Conservation (phyloP, 345 rosid genomes). For the Salix caprea region DNA sequence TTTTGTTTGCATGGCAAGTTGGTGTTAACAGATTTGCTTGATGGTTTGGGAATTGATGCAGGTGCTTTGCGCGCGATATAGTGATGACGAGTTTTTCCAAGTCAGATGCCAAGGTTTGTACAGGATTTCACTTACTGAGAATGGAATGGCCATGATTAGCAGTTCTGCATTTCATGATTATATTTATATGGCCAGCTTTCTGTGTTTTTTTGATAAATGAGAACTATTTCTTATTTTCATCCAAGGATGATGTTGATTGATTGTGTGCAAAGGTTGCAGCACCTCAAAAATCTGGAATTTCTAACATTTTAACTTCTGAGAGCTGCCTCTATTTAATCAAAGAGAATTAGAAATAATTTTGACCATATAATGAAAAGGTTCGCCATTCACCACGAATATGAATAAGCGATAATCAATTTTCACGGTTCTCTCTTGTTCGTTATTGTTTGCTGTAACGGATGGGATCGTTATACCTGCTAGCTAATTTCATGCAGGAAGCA, state of each 20-base stretch:
- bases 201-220: not conserved
- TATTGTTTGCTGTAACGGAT: not conserved
- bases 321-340: not conserved
- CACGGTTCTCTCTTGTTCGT: too few relatives aligned
- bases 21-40: not conserved
- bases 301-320: not conserved
- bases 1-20: not conserved
- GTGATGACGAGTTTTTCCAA: conserved; percentile 70
- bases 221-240: not conserved
- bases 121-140: too few relatives aligned
- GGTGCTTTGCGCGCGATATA: conserved; percentile 84
- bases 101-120: conserved; percentile 67
- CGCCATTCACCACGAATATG: not conserved
- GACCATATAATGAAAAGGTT: not conserved
- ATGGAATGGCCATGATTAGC: too few relatives aligned
- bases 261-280: too few relatives aligned
- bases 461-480: not conserved
- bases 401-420: too few relatives aligned
- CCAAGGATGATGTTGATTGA: too few relatives aligned
- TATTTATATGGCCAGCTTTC: not conserved
- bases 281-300: not conserved
- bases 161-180: not conserved
- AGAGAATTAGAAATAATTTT: too few relatives aligned
- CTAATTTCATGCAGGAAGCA: conserved; percentile 50
- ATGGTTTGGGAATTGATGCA: conserved; percentile 24